Percentiles rank a stretch among this genome's conserved stretches.
phyloP scores from a whole-genome alignment of 306 rosid species.

The Potentilla sterilis region DNA sequence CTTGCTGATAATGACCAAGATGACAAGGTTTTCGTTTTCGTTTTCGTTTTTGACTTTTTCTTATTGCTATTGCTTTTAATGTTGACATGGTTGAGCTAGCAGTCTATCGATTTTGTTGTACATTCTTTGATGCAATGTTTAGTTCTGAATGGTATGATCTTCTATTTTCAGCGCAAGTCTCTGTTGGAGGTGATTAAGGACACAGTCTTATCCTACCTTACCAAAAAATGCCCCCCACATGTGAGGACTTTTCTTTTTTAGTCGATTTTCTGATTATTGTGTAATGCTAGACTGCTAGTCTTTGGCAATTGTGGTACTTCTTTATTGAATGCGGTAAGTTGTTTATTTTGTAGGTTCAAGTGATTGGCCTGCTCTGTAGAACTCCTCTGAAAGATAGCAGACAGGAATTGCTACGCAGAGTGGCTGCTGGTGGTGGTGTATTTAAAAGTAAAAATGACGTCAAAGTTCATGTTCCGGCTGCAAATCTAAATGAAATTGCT shows the following conservation, averaged over 20 bases:
- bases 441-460: slow-evolving; percentile 62
- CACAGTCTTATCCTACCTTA: slow-evolving; percentile 82
- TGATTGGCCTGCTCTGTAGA: slow-evolving; percentile 86
- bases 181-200: slow-evolving; percentile 91
- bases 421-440: slow-evolving; percentile 87
- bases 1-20: slow-evolving; percentile 79
- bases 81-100: neutral
- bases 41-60: slow-evolving; percentile 19
- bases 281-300: neutral
- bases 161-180: slow-evolving; percentile 64
- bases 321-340: neutral
- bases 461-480: slow-evolving; percentile 77
- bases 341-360: slow-evolving; percentile 65
- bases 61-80: neutral
- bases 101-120: too few relatives aligned
- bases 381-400: slow-evolving; percentile 88
- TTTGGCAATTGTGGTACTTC: neutral
- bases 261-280: slow-evolving; percentile 9
- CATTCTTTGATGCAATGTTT: neutral
- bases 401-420: slow-evolving; percentile 81
- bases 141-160: slow-evolving; percentile 2
- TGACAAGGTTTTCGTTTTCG: slow-evolving; percentile 57
- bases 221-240: slow-evolving; percentile 84
- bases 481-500: slow-evolving; percentile 88
- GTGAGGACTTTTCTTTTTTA: slow-evolving; percentile 46